These are phyloP conservation scores for Trichophyton simii DNA, from an alignment of 2,329 filamentous ascomycete genomes.

Conservation along the genomic window DNA sequence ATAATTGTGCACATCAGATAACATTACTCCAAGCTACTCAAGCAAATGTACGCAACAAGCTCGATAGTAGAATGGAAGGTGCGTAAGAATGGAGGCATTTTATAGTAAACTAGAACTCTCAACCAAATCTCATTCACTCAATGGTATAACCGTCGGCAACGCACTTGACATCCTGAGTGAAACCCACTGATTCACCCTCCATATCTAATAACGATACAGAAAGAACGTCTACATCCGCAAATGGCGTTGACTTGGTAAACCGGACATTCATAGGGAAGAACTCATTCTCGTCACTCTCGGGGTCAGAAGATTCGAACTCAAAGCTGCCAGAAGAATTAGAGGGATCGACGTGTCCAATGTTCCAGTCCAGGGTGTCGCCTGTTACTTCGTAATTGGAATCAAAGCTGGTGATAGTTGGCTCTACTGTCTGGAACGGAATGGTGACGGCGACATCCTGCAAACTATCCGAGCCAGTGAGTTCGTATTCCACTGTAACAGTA, in stretches of 20 bases:
- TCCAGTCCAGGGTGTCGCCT: conserved; percentile 88
- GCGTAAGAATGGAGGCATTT: background rate
- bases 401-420: conserved; percentile 82
- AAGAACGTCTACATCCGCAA: conserved; percentile 76
- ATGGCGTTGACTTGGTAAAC: conserved; percentile 76
- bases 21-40: background rate
- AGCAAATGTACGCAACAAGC: background rate
- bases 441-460: conserved; percentile 75
- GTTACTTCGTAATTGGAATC: conserved; percentile 90
- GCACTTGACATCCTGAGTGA: conserved; percentile 35
- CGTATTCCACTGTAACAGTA: conserved; percentile 90
- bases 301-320: conserved; percentile 83
- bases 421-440: conserved; percentile 73
- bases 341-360: conserved; percentile 71
- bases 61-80: background rate
- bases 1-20: background rate
- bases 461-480: conserved; percentile 66
- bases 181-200: conserved; percentile 32
- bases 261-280: conserved; percentile 96
- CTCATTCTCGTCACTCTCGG: conserved; percentile 74
- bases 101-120: background rate
- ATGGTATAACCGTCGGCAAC: conserved; percentile 34
- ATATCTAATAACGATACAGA: conserved; percentile 33
- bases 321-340: conserved; percentile 76
- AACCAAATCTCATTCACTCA: conserved; percentile 21